phyloP scores from a whole-genome alignment of 2,329 filamentous ascomycete species.

The Cercospora citrullina region DNA sequence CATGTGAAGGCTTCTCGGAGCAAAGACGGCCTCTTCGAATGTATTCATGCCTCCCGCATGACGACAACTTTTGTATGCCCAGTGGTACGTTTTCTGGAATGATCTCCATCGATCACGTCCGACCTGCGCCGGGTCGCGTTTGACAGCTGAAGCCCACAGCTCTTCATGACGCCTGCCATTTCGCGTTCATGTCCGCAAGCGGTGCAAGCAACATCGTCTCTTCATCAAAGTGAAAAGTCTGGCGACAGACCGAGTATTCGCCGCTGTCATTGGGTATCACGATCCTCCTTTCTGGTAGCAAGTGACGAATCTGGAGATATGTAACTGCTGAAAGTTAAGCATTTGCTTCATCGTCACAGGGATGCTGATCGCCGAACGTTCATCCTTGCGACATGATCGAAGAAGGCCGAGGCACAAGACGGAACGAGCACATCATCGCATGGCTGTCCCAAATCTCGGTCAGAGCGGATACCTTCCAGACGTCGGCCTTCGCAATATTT shows the following conservation, averaged over 20 bases:
- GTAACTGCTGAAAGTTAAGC: background rate
- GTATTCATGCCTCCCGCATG: background rate
- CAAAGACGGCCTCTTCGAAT: background rate
- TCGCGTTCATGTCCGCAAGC: background rate
- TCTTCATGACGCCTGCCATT: background rate
- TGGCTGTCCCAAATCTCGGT: background rate
- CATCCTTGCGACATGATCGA: background rate
- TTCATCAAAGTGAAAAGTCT: background rate
- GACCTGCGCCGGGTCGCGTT: background rate
- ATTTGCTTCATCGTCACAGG: constrained; percentile 12
- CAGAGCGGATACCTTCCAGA: background rate
- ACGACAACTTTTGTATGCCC: background rate
- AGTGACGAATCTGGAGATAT: background rate
- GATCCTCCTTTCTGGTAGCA: background rate
- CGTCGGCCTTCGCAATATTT: background rate
- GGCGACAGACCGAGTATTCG: background rate
- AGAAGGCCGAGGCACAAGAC: background rate
- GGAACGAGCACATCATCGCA: background rate
- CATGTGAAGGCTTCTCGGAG: background rate
- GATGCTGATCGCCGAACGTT: constrained; percentile 4
- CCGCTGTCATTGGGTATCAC: background rate
- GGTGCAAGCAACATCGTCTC: background rate
- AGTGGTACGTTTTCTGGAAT: background rate
- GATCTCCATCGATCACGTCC: background rate
- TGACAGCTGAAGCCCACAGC: background rate